Evolutionary conservation across 2,329 filamentous ascomycete genomes (phyloP).

Genomic region (Talaromyces verruculosus): DNA sequence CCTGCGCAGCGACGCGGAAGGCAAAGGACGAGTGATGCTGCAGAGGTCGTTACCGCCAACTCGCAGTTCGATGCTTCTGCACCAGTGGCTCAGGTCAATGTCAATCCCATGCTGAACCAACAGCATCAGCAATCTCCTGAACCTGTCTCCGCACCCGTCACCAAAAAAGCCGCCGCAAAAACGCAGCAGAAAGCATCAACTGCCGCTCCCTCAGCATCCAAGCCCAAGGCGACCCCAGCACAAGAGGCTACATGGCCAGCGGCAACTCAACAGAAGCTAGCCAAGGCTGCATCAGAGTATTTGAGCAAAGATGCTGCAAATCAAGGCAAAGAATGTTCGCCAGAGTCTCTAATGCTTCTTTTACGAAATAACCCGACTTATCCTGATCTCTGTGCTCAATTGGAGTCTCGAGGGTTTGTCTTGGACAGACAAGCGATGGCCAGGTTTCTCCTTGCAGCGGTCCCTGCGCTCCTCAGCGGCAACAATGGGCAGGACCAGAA

Average conservation of each 20-base stretch:
- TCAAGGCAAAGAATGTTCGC: conserved; percentile 36
- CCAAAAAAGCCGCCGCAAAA: neutral
- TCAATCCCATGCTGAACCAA: conserved; percentile 18
- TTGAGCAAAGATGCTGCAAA: conserved; percentile 48
- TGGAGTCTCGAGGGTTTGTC: conserved; percentile 52
- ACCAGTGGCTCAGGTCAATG: conserved; percentile 4
- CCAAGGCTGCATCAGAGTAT: conserved; percentile 51
- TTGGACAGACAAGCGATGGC: conserved; percentile 57
- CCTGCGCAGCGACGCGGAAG: conserved; percentile 19
- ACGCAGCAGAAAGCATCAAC: neutral
- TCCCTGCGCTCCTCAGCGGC: conserved; percentile 29
- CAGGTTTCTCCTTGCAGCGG: conserved; percentile 44
- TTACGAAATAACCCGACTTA: conserved; percentile 58
- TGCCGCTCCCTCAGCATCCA: neutral
- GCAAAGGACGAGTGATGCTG: neutral
- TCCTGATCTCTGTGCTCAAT: conserved; percentile 53
- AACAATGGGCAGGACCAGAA: conserved; percentile 18
- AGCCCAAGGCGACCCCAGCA: conserved; percentile 1
- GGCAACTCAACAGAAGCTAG: conserved; percentile 50
- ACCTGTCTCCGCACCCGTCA: neutral
- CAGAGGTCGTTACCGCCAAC: neutral
- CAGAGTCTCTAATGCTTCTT: conserved; percentile 47
- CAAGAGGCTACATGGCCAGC: conserved; percentile 51
- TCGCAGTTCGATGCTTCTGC: conserved; percentile 1
- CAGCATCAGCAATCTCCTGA: neutral